These are phyloP conservation scores for Citeromyces hawaiiensis DNA, from an alignment of 1,139 yeast species.

Conservation along the genomic window DNA sequence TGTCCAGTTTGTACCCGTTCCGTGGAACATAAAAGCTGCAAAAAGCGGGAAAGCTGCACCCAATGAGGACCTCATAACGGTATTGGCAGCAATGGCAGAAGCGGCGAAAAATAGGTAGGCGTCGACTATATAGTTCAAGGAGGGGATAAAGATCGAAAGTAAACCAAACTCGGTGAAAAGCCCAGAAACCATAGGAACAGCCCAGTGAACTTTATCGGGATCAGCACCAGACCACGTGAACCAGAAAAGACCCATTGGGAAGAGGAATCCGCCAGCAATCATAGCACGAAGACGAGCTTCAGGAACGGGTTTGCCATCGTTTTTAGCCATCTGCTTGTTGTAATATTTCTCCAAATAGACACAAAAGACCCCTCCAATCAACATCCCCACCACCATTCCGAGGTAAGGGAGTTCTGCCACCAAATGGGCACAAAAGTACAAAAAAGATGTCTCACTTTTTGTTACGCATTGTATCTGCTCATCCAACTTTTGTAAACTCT, in stretches of 20 bases:
- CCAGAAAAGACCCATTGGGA: conserved; percentile 76
- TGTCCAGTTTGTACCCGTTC: conserved; percentile 76
- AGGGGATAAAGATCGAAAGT: conserved; percentile 62
- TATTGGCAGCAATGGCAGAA: conserved; percentile 81
- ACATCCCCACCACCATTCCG: conserved; percentile 46
- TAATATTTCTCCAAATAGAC: conserved; percentile 22
- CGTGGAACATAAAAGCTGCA: conserved; percentile 56
- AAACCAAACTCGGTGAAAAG: conserved; percentile 63
- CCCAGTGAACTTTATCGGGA: conserved; percentile 60
- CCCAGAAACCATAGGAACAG: conserved; percentile 69
- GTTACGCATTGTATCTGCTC: too few relatives aligned
- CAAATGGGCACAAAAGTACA: too few relatives aligned
- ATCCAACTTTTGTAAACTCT: too few relatives aligned
- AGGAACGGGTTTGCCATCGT: conserved; percentile 57
- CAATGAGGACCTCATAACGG: conserved; percentile 54
- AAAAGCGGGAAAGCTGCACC: conserved; percentile 79
- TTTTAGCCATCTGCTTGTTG: conserved; percentile 23
- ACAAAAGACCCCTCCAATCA: conserved; percentile 38
- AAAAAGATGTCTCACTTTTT: too few relatives aligned
- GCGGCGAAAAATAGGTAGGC: conserved; percentile 72
- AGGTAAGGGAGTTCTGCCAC: conserved; percentile 52
- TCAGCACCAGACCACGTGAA: conserved; percentile 77
- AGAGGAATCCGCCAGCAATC: conserved; percentile 56
- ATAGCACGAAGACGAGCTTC: conserved; percentile 70
- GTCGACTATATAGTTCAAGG: conserved; percentile 72